These are phyloP conservation scores for Periconia digitata DNA, from an alignment of 2,329 filamentous ascomycete genomes.

Conservation along the genomic window DNA sequence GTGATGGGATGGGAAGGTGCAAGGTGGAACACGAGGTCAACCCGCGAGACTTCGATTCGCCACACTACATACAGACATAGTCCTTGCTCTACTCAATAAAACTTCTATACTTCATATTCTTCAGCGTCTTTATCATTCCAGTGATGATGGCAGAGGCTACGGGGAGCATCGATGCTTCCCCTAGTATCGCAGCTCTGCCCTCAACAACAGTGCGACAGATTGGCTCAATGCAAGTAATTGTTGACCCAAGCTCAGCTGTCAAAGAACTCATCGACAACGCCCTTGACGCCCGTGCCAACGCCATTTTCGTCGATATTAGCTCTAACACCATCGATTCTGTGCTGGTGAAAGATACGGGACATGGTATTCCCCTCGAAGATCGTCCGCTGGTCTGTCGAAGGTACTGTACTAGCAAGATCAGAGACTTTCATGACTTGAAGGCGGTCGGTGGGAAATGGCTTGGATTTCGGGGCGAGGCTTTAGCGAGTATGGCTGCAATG, in stretches of 20 bases:
- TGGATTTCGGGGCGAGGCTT: slow-evolving; percentile 76
- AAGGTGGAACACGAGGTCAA: neutral
- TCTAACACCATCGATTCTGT: slow-evolving; percentile 68
- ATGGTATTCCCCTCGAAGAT: slow-evolving; percentile 66
- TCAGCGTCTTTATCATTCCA: neutral
- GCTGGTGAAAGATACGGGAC: slow-evolving; percentile 67
- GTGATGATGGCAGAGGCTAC: neutral
- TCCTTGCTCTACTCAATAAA: no score
- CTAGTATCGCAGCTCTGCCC: slow-evolving; percentile 45
- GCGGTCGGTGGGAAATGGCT: slow-evolving; percentile 60
- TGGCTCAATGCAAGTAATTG: slow-evolving; percentile 62
- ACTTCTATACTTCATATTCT: neutral
- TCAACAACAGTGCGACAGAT: slow-evolving; percentile 55
- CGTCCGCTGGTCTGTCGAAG: slow-evolving; percentile 63
- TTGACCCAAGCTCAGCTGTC: slow-evolving; percentile 62
- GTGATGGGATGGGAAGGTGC: neutral
- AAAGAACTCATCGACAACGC: slow-evolving; percentile 81
- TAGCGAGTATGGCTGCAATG: slow-evolving; percentile 66
- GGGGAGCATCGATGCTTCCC: slow-evolving; percentile 4
- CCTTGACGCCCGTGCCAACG: slow-evolving; percentile 69
- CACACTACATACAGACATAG: no score
- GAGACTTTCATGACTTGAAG: slow-evolving; percentile 63
- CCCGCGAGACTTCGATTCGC: neutral
- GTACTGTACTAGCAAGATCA: slow-evolving; percentile 75
- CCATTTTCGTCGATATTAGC: slow-evolving; percentile 65